These are phyloP conservation scores for Rubia occidens DNA, from an alignment of 305 asterid genomes.

Conservation along the genomic window DNA sequence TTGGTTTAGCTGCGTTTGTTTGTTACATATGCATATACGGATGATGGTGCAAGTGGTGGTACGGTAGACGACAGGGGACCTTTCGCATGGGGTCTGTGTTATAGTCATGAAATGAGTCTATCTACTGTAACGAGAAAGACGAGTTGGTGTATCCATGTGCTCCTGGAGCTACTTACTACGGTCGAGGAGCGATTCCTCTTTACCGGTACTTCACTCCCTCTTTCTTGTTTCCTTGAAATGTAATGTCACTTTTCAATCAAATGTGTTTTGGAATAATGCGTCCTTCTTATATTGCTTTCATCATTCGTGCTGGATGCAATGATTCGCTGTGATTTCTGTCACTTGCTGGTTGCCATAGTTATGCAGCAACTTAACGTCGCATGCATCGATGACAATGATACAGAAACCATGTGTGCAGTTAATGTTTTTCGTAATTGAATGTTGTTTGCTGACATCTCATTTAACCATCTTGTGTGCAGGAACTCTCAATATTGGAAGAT, in stretches of 20 bases:
- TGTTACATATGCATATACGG: not conserved
- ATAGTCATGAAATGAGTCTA: conserved; percentile 83
- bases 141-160: conserved; percentile 58
- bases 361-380: too few relatives aligned
- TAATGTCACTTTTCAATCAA: not conserved
- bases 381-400: too few relatives aligned
- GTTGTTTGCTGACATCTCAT: not conserved
- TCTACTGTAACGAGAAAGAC: conserved; percentile 59
- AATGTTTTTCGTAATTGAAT: not conserved
- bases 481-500: conserved; percentile 54
- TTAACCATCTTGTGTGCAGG: conserved; percentile 31
- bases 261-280: not conserved
- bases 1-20: not conserved
- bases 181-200: conserved; percentile 86
- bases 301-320: not conserved
- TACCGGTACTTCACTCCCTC: conserved; percentile 43
- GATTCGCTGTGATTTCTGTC: not conserved
- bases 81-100: conserved; percentile 62
- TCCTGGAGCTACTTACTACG: conserved; percentile 71
- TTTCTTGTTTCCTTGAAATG: not conserved
- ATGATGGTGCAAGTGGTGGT: conserved; percentile 58
- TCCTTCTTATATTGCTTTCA: not conserved
- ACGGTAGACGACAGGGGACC: conserved; percentile 73
- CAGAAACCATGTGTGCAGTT: too few relatives aligned
- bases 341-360: not conserved